Evolutionary conservation across 208 protist genomes (phyloP).

Genomic region (Leishmania guyanensis): DNA sequence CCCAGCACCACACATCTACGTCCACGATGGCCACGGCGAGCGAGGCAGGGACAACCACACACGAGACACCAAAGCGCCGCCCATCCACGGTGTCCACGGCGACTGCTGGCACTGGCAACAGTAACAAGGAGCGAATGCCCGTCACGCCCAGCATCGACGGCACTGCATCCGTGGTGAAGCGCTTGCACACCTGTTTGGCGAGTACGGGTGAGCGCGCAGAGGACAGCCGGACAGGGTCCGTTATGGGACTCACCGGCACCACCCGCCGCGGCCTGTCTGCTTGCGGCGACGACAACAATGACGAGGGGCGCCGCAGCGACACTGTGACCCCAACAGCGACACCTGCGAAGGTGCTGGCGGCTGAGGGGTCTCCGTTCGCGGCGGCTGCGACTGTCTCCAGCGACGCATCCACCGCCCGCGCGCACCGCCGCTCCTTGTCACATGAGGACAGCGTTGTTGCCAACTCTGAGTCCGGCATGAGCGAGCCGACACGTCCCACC

Average conservation of each 20-base stretch:
- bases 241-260: constrained; percentile 34
- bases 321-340: constrained; percentile 16
- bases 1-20: background rate
- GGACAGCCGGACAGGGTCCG: constrained; percentile 21
- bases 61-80: constrained; percentile 30
- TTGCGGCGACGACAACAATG: constrained; percentile 8
- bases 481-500: constrained; percentile 9
- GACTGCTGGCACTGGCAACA: background rate
- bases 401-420: background rate
- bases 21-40: too few species aligned
- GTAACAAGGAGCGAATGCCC: background rate
- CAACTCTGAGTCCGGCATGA: constrained; percentile 11
- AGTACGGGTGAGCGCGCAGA: constrained; percentile 32
- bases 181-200: constrained; percentile 22
- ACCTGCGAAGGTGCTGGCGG: constrained; percentile 33
- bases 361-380: constrained; percentile 33
- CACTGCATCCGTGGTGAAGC: constrained; percentile 20
- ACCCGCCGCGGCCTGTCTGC: constrained; percentile 11
- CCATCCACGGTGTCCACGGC: background rate
- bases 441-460: constrained; percentile 24
- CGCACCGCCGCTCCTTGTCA: constrained; percentile 10
- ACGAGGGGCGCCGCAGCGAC: constrained; percentile 6
- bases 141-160: background rate
- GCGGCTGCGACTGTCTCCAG: constrained; percentile 4
- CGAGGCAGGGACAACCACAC: background rate